phyloP scores from a whole-genome alignment of 768 basidiomycete species.

The Mycena polygramma region DNA sequence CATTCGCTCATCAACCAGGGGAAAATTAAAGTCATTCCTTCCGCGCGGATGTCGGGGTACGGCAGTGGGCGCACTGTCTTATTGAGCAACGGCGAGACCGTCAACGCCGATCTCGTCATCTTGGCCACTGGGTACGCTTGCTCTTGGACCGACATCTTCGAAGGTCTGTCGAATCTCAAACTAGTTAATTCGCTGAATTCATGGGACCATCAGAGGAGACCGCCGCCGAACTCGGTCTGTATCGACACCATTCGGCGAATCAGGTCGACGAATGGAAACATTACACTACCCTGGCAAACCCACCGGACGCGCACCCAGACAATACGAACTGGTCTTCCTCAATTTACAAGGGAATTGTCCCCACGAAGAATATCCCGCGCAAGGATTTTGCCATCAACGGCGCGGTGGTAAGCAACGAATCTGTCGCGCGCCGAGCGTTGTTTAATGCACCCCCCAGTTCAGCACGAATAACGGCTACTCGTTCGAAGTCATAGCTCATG shows the following conservation, averaged over 20 bases:
- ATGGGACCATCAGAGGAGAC: conserved; percentile 56
- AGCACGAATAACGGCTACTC: conserved; percentile 66
- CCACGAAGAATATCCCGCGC: conserved; percentile 65
- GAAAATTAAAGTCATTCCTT: conserved; percentile 62
- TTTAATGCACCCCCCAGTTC: conserved; percentile 53
- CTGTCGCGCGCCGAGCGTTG: not conserved
- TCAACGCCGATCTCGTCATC: conserved; percentile 62
- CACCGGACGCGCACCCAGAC: conserved; percentile 52
- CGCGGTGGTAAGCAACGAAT: conserved; percentile 58
- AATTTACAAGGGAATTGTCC: conserved; percentile 73
- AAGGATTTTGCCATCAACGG: conserved; percentile 77
- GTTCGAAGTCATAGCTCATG: conserved; percentile 65
- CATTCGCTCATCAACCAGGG: conserved; percentile 61
- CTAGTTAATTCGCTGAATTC: not conserved
- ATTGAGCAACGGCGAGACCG: conserved; percentile 55
- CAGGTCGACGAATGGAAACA: conserved; percentile 49
- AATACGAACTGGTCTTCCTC: conserved; percentile 58
- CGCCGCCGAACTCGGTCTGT: conserved; percentile 65
- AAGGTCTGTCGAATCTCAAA: conserved; percentile 38
- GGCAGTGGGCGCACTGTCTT: conserved; percentile 54
- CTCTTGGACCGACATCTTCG: conserved; percentile 63
- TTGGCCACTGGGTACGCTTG: conserved; percentile 72
- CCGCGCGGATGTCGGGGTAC: conserved; percentile 56
- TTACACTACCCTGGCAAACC: conserved; percentile 55
- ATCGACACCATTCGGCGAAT: conserved; percentile 48